Base-by-base conservation (phyloP, 2,329 filamentous ascomycete species). In the Lasiodiplodia theobromae region DNA sequence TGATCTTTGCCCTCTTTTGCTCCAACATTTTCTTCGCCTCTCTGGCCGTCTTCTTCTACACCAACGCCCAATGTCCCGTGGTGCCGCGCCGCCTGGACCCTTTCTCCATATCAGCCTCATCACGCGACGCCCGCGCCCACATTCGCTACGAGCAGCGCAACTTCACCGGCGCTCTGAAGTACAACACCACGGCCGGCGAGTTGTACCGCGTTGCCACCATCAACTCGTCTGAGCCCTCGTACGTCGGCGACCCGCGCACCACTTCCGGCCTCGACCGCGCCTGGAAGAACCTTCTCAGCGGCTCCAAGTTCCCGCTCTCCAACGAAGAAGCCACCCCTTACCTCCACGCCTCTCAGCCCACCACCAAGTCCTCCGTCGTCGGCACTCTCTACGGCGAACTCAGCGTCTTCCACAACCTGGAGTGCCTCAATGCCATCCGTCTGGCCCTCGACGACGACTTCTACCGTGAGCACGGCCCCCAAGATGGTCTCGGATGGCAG, bases 1-100 rank as follows among this genome's bases (percentile, higher is more conserved):
- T 68, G 34, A 57, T 68, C 25, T 68, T 68, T 21, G 57, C 67
- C n/a, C 49, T 68, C 31, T 65, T 56, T 58, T 56, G 52, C 58
- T 68, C 67, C 25, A 68, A 68, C 51, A 51, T 65, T 23, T 51
- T 68, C 49, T 64, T 64, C 23, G 58, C 60, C 51, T 51, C 58
- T 10, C 49, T 68, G 25, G 52, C 58, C 47, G 38, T 57, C 18
- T 68, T 68, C 58, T 62, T 68, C 28, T 68, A 68, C 54, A 34
- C 34, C 23, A 62, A 64, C 58, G 58, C 67, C n/a, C 60, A 68
- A 12, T 68, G 67, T 8, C 67, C 67, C 14, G 51, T 68, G 4
- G 23, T 57, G 21, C 51, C 49, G 6, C 54, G 38, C 47, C 58
- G 49, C 6, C 28, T 51, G 5, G 60, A 64, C 21, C 58, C 60